Base-by-base conservation (phyloP, 164 flowering plant species). In the Berberis vulgaris region DNA sequence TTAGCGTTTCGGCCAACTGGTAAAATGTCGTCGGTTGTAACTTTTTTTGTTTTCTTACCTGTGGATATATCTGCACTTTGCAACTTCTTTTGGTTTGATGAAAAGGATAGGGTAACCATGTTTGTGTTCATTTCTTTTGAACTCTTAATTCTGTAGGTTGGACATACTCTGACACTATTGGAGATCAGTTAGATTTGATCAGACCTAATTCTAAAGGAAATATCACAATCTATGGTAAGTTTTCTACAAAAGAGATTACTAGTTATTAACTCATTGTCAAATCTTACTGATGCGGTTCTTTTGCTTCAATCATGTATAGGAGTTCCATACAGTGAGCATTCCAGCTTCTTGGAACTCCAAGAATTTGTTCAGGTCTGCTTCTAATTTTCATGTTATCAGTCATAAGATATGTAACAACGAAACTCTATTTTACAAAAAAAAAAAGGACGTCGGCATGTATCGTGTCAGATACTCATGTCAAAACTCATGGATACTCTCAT, bases 1-100 rank as follows among this genome's bases (percentile, higher is more conserved):
- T 72, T 87, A 79, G 88, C 94, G 69, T 87, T 87, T 77, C 78
- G 88, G 46, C 94, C 90, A 55, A 85, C 94, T 66, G 94, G 94
- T 85, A 66, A 65, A 42, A 43, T 61, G 6, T 39, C 56, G 41
- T 2, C 45, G 2, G 7, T 46, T 62, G 5, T 41, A n/a, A 53
- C 61, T 3, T n/a, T 45, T 45, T 38, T n/a, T n/a, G n/a, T n/a
- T n/a, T n/a, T n/a, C n/a, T n/a, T n/a, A n/a, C n/a, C n/a, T n/a
- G n/a, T n/a, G n/a, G n/a, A n/a, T n/a, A n/a, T n/a, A n/a, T n/a
- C n/a, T n/a, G n/a, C n/a, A n/a, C n/a, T n/a, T n/a, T n/a, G n/a
- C n/a, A n/a, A n/a, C n/a, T n/a, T n/a, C n/a, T n/a, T n/a, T n/a
- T n/a, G n/a, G 55, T 52, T 2, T 52, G 5, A 11, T 3, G 3